A percentile compares a stretch with the other conserved stretches of the same genome.
These are phyloP conservation scores for Pichia ethanolica DNA, from an alignment of 805 yeast species.

Conservation along the genomic window DNA sequence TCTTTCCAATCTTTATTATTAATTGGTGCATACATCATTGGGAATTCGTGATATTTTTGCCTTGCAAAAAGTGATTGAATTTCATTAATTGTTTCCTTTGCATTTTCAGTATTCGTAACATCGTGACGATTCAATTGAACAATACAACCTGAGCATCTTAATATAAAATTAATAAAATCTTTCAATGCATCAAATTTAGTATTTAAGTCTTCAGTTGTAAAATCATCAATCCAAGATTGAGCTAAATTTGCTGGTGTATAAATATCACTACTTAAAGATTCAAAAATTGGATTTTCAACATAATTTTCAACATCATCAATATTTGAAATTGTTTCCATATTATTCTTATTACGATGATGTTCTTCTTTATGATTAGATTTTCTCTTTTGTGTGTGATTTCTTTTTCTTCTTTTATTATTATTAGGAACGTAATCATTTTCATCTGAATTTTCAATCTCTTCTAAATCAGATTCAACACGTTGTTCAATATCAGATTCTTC, in stretches of 20 bases:
- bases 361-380: background rate
- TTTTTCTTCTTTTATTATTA: background rate
- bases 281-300: slow-evolving; percentile 41
- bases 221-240: slow-evolving; percentile 51
- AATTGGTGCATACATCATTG: slow-evolving; percentile 31
- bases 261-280: slow-evolving; percentile 42
- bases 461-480: background rate
- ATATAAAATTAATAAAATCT: slow-evolving; percentile 57
- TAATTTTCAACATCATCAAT: slow-evolving; percentile 36
- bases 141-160: slow-evolving; percentile 67
- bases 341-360: background rate
- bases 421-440: background rate
- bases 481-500: slow-evolving; percentile 1
- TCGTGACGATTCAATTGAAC: slow-evolving; percentile 68
- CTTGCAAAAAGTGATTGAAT: slow-evolving; percentile 53
- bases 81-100: slow-evolving; percentile 67
- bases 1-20: slow-evolving; percentile 40
- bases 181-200: slow-evolving; percentile 44
- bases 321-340: slow-evolving; percentile 12
- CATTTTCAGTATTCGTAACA: slow-evolving; percentile 43
- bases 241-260: slow-evolving; percentile 45
- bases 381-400: background rate
- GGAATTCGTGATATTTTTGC: slow-evolving; percentile 64
- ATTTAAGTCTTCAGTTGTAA: slow-evolving; percentile 27
- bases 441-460: background rate